Evolutionary conservation across 345 rosid genomes (phyloP).

Genomic region (Linum usitatissimum): DNA sequence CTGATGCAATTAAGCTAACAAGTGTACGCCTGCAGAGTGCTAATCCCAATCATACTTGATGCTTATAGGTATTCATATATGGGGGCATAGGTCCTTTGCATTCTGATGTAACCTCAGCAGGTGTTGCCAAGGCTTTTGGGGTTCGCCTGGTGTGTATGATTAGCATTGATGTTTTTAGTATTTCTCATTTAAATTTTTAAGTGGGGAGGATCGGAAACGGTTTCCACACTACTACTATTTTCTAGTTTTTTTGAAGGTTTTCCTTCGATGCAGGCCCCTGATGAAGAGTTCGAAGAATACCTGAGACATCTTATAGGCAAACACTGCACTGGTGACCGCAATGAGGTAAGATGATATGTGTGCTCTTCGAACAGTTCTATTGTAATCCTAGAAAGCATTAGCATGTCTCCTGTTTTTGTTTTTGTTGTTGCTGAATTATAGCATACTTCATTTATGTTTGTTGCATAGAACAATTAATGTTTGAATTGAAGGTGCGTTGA

Average conservation of each 20-base stretch:
- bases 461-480: too few species aligned
- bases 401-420: too few species aligned
- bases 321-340: slow-evolving; percentile 75
- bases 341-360: slow-evolving; percentile 64
- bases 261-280: slow-evolving; percentile 64
- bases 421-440: not conserved
- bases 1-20: not conserved
- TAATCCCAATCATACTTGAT: slow-evolving; percentile 10
- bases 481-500: too few species aligned
- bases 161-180: not conserved
- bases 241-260: not conserved
- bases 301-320: slow-evolving; percentile 68
- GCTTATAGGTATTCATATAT: slow-evolving; percentile 59
- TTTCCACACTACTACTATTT: not conserved
- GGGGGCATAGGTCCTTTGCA: slow-evolving; percentile 97
- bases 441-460: too few species aligned
- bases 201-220: too few species aligned
- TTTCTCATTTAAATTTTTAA: not conserved
- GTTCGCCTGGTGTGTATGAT: slow-evolving; percentile 66
- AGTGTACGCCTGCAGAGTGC: not conserved
- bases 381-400: too few species aligned
- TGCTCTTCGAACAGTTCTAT: too few species aligned
- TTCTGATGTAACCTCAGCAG: slow-evolving; percentile 83
- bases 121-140: slow-evolving; percentile 96
- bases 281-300: slow-evolving; percentile 96